These are phyloP conservation scores for Agrostemma githago DNA, from an alignment of 148 eudicot genomes.

Conservation along the genomic window DNA sequence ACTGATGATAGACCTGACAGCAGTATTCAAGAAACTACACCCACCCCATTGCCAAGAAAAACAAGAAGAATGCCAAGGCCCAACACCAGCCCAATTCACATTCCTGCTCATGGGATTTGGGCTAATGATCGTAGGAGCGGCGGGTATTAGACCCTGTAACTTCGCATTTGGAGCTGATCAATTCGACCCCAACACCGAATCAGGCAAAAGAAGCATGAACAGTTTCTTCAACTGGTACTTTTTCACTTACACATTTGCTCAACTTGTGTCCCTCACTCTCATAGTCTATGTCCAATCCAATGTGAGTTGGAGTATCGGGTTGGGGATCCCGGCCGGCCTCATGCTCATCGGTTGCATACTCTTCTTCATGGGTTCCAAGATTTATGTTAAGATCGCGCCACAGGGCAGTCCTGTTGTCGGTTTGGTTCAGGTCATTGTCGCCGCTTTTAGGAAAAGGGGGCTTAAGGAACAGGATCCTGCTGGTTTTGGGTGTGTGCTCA, in stretches of 20 bases:
- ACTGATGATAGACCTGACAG: slow-evolving; percentile 55
- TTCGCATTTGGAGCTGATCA: slow-evolving; percentile 94
- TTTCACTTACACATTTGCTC: slow-evolving; percentile 77
- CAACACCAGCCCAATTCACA: slow-evolving; percentile 49
- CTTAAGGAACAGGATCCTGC: slow-evolving; percentile 34
- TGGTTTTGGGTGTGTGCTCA: slow-evolving; percentile 35
- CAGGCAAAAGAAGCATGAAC: slow-evolving; percentile 71
- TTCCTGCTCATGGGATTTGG: slow-evolving; percentile 54
- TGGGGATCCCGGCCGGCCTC: slow-evolving; percentile 60
- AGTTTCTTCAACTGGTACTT: slow-evolving; percentile 97
- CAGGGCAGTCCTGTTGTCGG: slow-evolving; percentile 68
- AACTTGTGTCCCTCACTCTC: slow-evolving; percentile 61
- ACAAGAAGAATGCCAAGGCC: slow-evolving; percentile 36
- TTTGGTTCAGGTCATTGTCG: slow-evolving; percentile 57
- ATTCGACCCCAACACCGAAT: slow-evolving; percentile 70
- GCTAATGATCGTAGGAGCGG: slow-evolving; percentile 66
- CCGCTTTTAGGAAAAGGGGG: slow-evolving; percentile 54
- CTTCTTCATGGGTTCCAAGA: slow-evolving; percentile 52
- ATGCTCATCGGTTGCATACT: slow-evolving; percentile 54
- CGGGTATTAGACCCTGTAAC: slow-evolving; percentile 77
- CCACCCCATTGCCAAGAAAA: slow-evolving; percentile 53
- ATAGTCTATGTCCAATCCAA: slow-evolving; percentile 74
- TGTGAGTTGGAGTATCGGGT: slow-evolving; percentile 73
- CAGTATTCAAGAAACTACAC: slow-evolving; percentile 56
- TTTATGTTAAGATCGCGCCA: slow-evolving; percentile 72